Conservation (phyloP, 1,284 basidiomycete genomes). For the Rhodotorula sp. region DNA sequence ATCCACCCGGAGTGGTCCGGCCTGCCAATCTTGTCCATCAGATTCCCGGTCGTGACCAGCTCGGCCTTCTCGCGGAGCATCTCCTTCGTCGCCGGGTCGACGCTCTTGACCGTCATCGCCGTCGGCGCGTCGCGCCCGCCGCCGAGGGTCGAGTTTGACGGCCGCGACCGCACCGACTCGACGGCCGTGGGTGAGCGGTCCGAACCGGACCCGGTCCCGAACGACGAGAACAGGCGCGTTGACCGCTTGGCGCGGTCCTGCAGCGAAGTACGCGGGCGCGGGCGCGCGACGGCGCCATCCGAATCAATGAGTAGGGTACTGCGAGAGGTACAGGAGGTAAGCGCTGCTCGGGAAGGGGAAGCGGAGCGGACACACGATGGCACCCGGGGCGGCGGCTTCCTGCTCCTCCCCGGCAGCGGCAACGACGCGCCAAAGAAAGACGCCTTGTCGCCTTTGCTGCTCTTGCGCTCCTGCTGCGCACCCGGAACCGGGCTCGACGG, state of each 20-base stretch:
- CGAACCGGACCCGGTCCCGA: slow-evolving; percentile 31
- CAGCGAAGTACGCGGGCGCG: slow-evolving; percentile 10
- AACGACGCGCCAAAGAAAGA: slow-evolving; percentile 30
- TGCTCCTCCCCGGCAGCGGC: slow-evolving; percentile 20
- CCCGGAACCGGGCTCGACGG: slow-evolving; percentile 9
- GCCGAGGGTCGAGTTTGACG: slow-evolving; percentile 23
- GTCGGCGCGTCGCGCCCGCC: slow-evolving; percentile 51
- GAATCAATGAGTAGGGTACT: slow-evolving; percentile 27
- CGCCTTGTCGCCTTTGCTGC: background rate
- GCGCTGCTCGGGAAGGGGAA: background rate
- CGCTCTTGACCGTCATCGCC: slow-evolving; percentile 48
- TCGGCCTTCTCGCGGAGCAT: slow-evolving; percentile 56
- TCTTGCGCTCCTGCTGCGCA: slow-evolving; percentile 1
- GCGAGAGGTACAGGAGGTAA: background rate
- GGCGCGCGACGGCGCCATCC: slow-evolving; percentile 10
- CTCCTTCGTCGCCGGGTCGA: slow-evolving; percentile 47
- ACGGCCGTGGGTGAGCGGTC: slow-evolving; percentile 44
- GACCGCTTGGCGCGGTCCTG: slow-evolving; percentile 36
- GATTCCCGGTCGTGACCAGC: slow-evolving; percentile 51
- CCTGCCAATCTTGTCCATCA: slow-evolving; percentile 82
- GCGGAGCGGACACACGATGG: slow-evolving; percentile 16
- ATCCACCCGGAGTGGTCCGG: slow-evolving; percentile 91
- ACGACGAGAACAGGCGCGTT: slow-evolving; percentile 38
- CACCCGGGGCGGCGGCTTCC: slow-evolving; percentile 39
- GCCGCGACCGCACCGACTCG: slow-evolving; percentile 33